Evolutionary conservation across 306 rosid genomes (phyloP), one percentile per base, ranked within the genome.

Genomic region (Prunus mira): DNA sequence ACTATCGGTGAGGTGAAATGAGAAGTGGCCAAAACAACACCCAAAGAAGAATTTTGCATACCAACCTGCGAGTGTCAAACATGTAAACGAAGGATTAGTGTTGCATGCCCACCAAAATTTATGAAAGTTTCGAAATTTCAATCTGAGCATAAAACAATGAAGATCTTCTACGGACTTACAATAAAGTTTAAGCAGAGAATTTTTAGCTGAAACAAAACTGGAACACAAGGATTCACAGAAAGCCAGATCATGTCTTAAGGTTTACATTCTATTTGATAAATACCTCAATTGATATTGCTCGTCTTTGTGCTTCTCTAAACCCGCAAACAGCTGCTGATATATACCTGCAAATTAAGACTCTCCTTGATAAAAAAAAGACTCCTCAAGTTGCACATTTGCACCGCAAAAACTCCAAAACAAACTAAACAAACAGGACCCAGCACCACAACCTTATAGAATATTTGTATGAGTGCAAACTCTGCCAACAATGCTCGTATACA

Each of bases 271-370:
- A 66, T 13, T 22, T n/a, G 13, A 30, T 34, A 8, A 58, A 18
- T 84, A 84, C 85, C 88, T 84, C 81, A 1, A 84, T 78, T 28
- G 88, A 81, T 74, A 84, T 81, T 8, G 88, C 79, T 79, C 85
- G 73, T 2, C 88, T 67, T 71, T 84, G 76, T 8, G 55, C 65
- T 62, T 84, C 88, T 64, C 27, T 56, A 45, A 81, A 84, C 52
- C 88, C 85, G 17, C 78, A 19, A 11, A 78, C 46, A 18, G 83
- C 38, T 24, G 88, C 85, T 46, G 83, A 57, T 57, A 71, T 51
- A 57, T 84, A 84, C 55, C 27, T 27, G 27, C 27, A 27, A 27
- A 27, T 27, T 27, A 27, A 27, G 27, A 27, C 27, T 27, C 27
- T 27, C 27, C 27, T 27, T 27, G 27, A 27, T 27, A 27, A 27